phyloP scores from a whole-genome alignment of 768 basidiomycete species.

The Termitomyces sp. region DNA sequence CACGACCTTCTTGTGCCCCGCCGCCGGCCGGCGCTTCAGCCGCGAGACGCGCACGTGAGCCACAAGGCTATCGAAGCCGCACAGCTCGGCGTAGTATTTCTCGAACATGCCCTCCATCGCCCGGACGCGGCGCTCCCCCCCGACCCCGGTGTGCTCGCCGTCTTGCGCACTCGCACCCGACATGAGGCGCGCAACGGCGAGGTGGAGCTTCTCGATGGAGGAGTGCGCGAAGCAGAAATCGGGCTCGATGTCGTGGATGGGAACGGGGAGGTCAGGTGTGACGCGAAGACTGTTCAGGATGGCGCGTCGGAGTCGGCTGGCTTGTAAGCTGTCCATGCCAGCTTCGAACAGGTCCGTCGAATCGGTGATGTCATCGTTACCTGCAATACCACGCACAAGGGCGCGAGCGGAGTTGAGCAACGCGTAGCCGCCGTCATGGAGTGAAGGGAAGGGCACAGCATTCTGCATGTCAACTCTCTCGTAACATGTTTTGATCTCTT shows the following conservation, averaged over 20 bases:
- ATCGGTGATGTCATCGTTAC: conserved; percentile 18
- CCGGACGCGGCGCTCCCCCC: conserved; percentile 15
- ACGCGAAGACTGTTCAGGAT: conserved; percentile 22
- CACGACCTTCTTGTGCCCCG: conserved; percentile 19
- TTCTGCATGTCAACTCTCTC: conserved; percentile 20
- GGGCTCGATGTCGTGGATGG: conserved; percentile 17
- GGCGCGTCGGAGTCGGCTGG: conserved; percentile 28
- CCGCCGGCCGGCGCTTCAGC: background rate
- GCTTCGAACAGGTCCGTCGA: conserved; percentile 33
- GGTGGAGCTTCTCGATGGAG: conserved; percentile 22
- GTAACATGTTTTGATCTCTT: conserved; percentile 32
- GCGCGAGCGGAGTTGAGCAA: conserved; percentile 19
- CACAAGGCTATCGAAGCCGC: conserved; percentile 9
- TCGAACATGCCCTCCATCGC: conserved; percentile 27
- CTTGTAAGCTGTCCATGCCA: conserved; percentile 39
- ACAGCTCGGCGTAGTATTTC: conserved; percentile 17
- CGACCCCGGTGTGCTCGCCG: background rate
- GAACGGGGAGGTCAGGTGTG: conserved; percentile 16
- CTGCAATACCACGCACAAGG: conserved; percentile 20
- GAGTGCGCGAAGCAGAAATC: conserved; percentile 30
- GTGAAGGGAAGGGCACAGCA: conserved; percentile 22
- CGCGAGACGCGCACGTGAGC: conserved; percentile 11
- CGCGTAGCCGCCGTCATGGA: conserved; percentile 15
- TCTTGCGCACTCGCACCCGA: conserved; percentile 10
- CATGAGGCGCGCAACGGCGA: conserved; percentile 19